phyloP scores from a whole-genome alignment of 1,284 basidiomycete genomes.

The Agaricales sp. region DNA sequence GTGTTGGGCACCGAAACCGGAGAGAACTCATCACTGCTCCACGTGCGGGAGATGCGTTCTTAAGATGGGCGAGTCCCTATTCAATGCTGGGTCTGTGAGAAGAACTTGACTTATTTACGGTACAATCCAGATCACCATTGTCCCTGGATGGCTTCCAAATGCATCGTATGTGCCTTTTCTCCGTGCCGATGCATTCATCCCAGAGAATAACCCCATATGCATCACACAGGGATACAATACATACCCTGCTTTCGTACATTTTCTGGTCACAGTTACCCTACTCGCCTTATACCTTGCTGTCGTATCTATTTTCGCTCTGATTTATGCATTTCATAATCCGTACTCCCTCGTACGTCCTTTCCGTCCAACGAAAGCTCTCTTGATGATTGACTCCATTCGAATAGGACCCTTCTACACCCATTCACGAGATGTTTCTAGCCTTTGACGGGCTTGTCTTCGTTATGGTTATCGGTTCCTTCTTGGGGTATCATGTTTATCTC shows the following conservation, averaged over 20 bases:
- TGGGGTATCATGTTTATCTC: slow-evolving; percentile 73
- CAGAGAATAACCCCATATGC: slow-evolving; percentile 5
- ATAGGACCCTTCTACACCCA: slow-evolving; percentile 32
- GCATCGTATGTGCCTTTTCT: slow-evolving; percentile 54
- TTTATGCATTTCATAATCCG: slow-evolving; percentile 59
- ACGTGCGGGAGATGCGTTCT: slow-evolving; percentile 71
- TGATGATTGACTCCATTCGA: slow-evolving; percentile 5
- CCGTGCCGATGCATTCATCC: not conserved
- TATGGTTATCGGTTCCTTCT: slow-evolving; percentile 68
- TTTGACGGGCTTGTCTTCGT: slow-evolving; percentile 44
- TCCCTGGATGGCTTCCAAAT: slow-evolving; percentile 74
- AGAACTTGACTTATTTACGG: too few relatives aligned
- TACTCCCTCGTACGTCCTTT: slow-evolving; percentile 38
- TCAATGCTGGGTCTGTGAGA: too few relatives aligned
- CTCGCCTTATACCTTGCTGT: slow-evolving; percentile 53
- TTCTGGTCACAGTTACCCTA: slow-evolving; percentile 58
- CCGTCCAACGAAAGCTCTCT: slow-evolving; percentile 3
- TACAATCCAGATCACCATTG: slow-evolving; percentile 74
- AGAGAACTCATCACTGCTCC: slow-evolving; percentile 77
- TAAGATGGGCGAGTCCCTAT: slow-evolving; percentile 64
- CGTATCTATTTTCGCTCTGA: slow-evolving; percentile 48
- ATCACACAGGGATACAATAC: slow-evolving; percentile 78
- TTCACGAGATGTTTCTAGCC: slow-evolving; percentile 1
- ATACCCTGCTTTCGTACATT: slow-evolving; percentile 80
- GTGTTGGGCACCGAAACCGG: slow-evolving; percentile 70